Evolutionary conservation across 2,329 filamentous ascomycete genomes (phyloP).

Genomic region (Gnomoniopsis sp.): DNA sequence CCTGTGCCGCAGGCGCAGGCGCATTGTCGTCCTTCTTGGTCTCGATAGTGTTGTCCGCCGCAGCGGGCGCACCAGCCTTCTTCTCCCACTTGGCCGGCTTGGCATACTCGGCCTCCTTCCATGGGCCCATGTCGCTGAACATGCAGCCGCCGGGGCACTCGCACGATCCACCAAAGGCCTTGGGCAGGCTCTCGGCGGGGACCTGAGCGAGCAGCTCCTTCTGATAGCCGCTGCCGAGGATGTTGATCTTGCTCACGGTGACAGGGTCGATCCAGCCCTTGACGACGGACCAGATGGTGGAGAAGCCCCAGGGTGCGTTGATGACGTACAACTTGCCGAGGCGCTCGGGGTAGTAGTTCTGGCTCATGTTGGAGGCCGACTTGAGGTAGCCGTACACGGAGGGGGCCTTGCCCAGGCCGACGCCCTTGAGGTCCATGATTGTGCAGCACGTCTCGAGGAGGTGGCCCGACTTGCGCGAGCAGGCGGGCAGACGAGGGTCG

Average conservation of each 20-base stretch:
- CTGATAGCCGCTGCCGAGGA: conserved; percentile 79
- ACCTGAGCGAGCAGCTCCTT: conserved; percentile 81
- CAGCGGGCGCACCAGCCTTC: conserved; percentile 30
- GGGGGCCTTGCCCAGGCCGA: conserved; percentile 75
- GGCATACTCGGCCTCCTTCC: conserved; percentile 69
- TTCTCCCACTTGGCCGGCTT: conserved; percentile 63
- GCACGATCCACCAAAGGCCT: conserved; percentile 80
- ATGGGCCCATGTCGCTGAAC: conserved; percentile 87
- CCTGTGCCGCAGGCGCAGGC: conserved; percentile 24
- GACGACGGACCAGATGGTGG: conserved; percentile 76
- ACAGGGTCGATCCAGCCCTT: conserved; percentile 96
- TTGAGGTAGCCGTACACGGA: conserved; percentile 87
- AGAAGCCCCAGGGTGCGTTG: conserved; percentile 97
- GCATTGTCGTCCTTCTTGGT: conserved; percentile 32
- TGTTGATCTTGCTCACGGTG: conserved; percentile 92
- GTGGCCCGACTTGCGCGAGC: conserved; percentile 84
- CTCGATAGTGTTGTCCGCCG: conserved; percentile 26
- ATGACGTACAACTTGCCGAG: conserved; percentile 95
- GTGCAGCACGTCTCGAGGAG: conserved; percentile 97
- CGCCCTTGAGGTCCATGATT: conserved; percentile 96
- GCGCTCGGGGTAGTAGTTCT: conserved; percentile 99
- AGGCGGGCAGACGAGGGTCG: conserved; percentile 90
- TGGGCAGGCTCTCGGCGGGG: conserved; percentile 84
- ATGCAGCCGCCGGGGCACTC: conserved; percentile 78
- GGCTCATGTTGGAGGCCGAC: conserved; percentile 82